A percentile compares a stretch with the other conserved stretches of the same genome.
Conservation (phyloP, 2,329 filamentous ascomycete genomes). For the Neofusicoccum umdonicola region DNA sequence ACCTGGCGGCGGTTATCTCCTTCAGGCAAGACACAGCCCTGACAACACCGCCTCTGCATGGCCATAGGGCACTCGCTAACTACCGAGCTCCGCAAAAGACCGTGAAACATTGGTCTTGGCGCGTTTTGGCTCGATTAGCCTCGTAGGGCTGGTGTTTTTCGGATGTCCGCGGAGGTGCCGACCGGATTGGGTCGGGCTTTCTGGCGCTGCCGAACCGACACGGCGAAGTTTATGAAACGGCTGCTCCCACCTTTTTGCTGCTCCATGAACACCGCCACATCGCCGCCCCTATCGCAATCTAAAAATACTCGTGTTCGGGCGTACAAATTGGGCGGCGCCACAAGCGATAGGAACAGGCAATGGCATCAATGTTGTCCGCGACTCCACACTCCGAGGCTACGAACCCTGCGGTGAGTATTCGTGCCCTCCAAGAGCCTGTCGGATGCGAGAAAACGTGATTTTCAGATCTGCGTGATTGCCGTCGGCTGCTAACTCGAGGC, state of each 20-base stretch:
- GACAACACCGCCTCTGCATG: not conserved
- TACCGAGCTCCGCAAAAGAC: not conserved
- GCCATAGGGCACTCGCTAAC: not conserved
- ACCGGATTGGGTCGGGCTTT: not conserved
- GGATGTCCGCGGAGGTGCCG: not conserved
- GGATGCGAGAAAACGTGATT: not conserved
- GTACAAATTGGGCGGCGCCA: conserved; percentile 11
- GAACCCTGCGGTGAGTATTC: conserved; percentile 2
- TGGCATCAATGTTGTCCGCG: conserved; percentile 2
- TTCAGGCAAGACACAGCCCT: not conserved
- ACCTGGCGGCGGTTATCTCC: not conserved
- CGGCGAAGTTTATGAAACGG: not conserved
- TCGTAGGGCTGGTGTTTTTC: not conserved
- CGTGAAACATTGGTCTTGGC: not conserved
- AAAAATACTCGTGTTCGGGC: conserved; percentile 8
- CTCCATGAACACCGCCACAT: conserved; percentile 4
- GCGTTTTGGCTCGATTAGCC: not conserved
- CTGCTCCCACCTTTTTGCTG: not conserved
- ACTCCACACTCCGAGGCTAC: conserved; percentile 1
- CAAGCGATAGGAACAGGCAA: not conserved
- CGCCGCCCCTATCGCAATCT: not conserved
- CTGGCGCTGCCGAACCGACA: not conserved
- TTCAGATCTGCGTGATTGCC: not conserved
- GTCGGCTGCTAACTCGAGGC: not conserved
- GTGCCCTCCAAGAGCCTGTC: not conserved